phyloP scores from a whole-genome alignment of 1,139 yeast species.

The Groenewaldozyma auringiensis region DNA sequence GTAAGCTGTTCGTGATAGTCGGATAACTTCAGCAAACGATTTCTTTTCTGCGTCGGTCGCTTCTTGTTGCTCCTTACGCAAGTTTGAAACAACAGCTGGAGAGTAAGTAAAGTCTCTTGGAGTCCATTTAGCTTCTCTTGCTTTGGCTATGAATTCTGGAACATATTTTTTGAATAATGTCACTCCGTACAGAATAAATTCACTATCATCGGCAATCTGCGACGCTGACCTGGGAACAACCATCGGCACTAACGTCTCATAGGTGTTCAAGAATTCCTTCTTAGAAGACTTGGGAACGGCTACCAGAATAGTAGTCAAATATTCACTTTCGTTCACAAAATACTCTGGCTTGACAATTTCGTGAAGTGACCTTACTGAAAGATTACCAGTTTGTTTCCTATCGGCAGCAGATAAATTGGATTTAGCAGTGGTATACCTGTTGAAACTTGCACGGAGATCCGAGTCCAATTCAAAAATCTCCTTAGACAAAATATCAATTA shows the following conservation, averaged over 20 bases:
- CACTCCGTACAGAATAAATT: constrained; percentile 64
- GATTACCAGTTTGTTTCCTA: constrained; percentile 84
- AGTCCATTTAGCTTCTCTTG: constrained; percentile 83
- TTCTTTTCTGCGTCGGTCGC: constrained; percentile 69
- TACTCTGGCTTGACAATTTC: constrained; percentile 80
- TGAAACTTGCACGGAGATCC: constrained; percentile 67
- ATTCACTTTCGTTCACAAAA: constrained; percentile 78
- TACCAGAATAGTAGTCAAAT: constrained; percentile 69
- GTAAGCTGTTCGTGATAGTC: constrained; percentile 81
- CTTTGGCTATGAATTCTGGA: constrained; percentile 56
- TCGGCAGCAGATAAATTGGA: constrained; percentile 81
- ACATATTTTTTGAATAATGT: constrained; percentile 78
- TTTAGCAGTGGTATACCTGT: constrained; percentile 71
- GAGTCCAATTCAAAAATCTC: constrained; percentile 78
- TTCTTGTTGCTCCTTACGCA: constrained; percentile 70
- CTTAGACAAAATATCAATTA: constrained; percentile 59
- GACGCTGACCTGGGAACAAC: constrained; percentile 90
- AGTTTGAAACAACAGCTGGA: constrained; percentile 61
- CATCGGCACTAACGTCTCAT: constrained; percentile 71
- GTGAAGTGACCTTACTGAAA: constrained; percentile 83
- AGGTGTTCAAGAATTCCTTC: constrained; percentile 53
- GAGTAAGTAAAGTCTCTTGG: constrained; percentile 91
- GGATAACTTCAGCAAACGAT: constrained; percentile 67
- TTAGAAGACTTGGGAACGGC: constrained; percentile 72
- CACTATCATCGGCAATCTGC: constrained; percentile 61